Conservation (phyloP, 2,329 filamentous ascomycete genomes). For the Monilinia aucupariae region DNA sequence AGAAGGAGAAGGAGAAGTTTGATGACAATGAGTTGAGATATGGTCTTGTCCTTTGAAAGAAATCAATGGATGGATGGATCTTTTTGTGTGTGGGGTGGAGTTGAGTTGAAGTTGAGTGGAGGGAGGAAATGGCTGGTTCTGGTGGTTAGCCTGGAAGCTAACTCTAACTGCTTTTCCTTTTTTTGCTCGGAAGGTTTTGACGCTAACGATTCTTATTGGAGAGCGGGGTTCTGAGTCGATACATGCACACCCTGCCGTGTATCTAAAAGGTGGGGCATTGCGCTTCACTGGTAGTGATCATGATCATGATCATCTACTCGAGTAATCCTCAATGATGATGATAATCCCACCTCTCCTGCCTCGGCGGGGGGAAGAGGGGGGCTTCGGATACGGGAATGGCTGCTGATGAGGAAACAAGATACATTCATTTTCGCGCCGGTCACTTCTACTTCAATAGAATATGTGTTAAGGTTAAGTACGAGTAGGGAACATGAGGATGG, state of each 20-base stretch:
- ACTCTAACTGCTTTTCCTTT: conserved; percentile 10
- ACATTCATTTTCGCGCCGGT: no score
- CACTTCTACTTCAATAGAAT: no score
- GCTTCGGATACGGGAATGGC: no score
- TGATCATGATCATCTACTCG: no score
- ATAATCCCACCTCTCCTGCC: no score
- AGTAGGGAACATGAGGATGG: not conserved
- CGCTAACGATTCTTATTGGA: conserved; percentile 11
- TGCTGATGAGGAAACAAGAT: no score
- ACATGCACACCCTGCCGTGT: not conserved
- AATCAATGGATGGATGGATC: conserved; percentile 1
- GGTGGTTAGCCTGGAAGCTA: not conserved
- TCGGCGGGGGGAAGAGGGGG: no score
- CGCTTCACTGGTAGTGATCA: no score
- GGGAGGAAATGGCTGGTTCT: conserved; percentile 12
- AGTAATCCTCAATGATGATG: no score
- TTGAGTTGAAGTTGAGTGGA: no score
- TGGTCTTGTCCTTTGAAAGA: conserved; percentile 5
- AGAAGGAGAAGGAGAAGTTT: conserved; percentile 17
- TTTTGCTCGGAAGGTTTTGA: conserved; percentile 14
- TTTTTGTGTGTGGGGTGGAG: conserved; percentile 9
- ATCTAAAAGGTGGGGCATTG: not conserved
- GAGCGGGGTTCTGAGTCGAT: conserved; percentile 1
- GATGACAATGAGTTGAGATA: conserved; percentile 11
- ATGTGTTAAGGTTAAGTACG: no score